Base-by-base conservation (phyloP, 1,139 yeast species). In the Arxiozyma slooffiae region DNA sequence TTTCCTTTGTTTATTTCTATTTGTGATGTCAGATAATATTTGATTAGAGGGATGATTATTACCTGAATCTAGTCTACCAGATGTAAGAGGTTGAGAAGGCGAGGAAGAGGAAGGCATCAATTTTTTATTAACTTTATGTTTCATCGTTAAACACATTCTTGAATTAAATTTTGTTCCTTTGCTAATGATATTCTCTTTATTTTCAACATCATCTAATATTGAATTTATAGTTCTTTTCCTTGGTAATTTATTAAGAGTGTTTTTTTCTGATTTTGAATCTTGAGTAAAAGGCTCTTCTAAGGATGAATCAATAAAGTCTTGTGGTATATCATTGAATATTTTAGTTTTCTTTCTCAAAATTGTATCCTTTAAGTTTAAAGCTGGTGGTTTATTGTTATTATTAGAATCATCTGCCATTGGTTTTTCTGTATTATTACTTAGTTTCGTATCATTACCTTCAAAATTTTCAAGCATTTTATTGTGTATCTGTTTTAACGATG, bases 1-100 rank as follows among this genome's bases (percentile, higher is more conserved):
- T 56, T 55, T 39, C 22, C n/a, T n/a, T 7, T 14, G 48, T 26
- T 42, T 26, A 38, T 42, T 34, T 46, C 38, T 42, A 30, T 49
- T 48, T 38, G 50, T 48, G 14, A 48, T 44, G 38, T 48, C 50
- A 39, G 26, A 26, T n/a, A 44, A 18, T 6, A 37, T n/a, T 14
- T 34, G 45, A 18, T 38, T 42, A 6, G 45, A 42, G 30, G 42
- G 11, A 39, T 23, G 23, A 21, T 34, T 42, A 34, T 23, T 42
- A 34, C 45, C 30, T 3, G 45, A 42, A 4, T 22, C 8, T 8
- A 30, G 6, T 16, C 30, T 42, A 30, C 38, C 20, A 18, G 38
- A 21, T 14, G 22, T 34, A 5, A 42, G n/a, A 30, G 36, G 36
- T 30, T 30, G 7, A 11, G n/a, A 11, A 2, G 36, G 6, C 11